Evolutionary conservation across 23 red algal species (phyloP), one percentile per base, ranked within the genome.

Genomic region (Gracilariopsis chorda): DNA sequence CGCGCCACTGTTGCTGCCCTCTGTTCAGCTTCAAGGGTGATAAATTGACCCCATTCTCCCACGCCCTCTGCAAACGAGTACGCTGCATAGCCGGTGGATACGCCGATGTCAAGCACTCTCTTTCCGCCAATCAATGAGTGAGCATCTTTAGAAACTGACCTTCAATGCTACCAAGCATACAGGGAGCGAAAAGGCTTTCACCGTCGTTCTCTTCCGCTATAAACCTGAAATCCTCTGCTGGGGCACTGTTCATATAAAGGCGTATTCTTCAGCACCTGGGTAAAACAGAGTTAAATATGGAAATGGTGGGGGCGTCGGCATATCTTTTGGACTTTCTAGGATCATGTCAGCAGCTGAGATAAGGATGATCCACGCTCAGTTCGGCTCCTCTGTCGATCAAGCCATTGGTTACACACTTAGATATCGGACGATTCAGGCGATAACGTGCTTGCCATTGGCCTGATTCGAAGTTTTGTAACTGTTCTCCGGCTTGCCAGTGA

Each of bases 21-120:
- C 21, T 33, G 34, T 19, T 96, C 87, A 35, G 47, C 77, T 53
- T 96, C 94, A 20, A 96, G 55, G 3, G 90, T 73, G 0, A 96
- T 45, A 13, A 92, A 81, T 39, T 60, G 36, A 14, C 46, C 76
- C 7, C 77, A 43, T 16, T 48, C 69, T n/a, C 24, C 7, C 30
- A 96, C 25, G 13, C 75, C 94, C 47, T 85, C 48, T 21, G 94
- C 94, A 84, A 96, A 92, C 55, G 84, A 78, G 17, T 92, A 45
- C 64, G 94, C 83, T 33, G 88, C 78, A 68, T 96, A 96, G 13
- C 94, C 94, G 1, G 94, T 96, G 84, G 92, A 96, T 43, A 88
- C 92, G 41, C 94, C 94, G 23, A 96, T 73, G 17, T 96, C 94
- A 28, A 96, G 79, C 16, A 92, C 71, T 4, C 94, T 87, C 33